phyloP scores from a whole-genome alignment of 2,329 filamentous ascomycete genomes.

The Neospermospora avenae region DNA sequence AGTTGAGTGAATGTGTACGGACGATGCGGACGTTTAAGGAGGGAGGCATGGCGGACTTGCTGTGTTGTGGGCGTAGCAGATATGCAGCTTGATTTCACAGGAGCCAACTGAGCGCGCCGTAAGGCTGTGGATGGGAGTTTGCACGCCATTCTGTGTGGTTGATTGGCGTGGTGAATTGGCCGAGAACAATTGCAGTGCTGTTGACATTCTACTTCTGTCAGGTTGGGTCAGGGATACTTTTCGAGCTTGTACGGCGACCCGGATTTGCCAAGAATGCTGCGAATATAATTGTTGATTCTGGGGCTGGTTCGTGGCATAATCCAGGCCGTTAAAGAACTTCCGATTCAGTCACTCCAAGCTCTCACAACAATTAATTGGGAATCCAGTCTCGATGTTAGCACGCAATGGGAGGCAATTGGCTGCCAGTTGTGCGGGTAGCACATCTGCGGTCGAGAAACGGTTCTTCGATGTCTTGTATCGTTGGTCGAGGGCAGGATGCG shows the following conservation, averaged over 20 bases:
- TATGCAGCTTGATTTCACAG: slow-evolving; percentile 46
- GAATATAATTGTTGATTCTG: slow-evolving; percentile 15
- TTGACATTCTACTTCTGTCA: background rate
- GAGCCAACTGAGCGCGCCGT: slow-evolving; percentile 51
- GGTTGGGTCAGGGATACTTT: slow-evolving; percentile 10
- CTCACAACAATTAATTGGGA: background rate
- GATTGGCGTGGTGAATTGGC: background rate
- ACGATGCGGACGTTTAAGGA: slow-evolving; percentile 81
- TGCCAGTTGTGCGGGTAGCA: slow-evolving; percentile 4
- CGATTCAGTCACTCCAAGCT: background rate
- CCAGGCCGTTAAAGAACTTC: background rate
- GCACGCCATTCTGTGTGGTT: slow-evolving; percentile 6
- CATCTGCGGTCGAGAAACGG: slow-evolving; percentile 16
- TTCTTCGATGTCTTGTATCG: slow-evolving; percentile 28
- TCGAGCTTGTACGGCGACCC: slow-evolving; percentile 19
- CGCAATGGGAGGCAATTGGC: slow-evolving; percentile 19
- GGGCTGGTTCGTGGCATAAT: background rate
- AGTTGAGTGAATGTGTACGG: slow-evolving; percentile 98
- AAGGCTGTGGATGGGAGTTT: slow-evolving; percentile 19
- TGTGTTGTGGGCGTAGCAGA: background rate
- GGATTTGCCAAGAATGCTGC: slow-evolving; percentile 8
- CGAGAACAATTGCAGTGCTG: background rate
- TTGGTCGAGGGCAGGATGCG: slow-evolving; percentile 18
- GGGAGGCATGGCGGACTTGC: slow-evolving; percentile 67
- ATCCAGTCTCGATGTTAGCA: slow-evolving; percentile 18